Conservation (phyloP, 129 eudicot genomes). For the Chrysanthemum lavandulifolium region DNA sequence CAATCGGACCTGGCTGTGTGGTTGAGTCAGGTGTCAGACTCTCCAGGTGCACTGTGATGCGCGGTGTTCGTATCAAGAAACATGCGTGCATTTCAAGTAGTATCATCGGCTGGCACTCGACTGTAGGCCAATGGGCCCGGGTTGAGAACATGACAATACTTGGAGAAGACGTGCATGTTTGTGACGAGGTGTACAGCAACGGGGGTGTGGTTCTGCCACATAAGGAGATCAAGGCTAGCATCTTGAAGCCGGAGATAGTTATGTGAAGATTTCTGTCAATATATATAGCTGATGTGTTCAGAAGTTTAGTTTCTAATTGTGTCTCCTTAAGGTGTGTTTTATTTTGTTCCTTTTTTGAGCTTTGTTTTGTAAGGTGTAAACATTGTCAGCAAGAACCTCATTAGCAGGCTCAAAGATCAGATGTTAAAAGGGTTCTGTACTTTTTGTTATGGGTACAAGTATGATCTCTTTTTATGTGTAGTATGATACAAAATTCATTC, state of each 20-base stretch:
- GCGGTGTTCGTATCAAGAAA: slow-evolving; percentile 88
- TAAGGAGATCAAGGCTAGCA: slow-evolving; percentile 91
- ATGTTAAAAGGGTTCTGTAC: slow-evolving; percentile 24
- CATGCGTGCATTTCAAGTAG: slow-evolving; percentile 85
- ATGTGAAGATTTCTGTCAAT: slow-evolving; percentile 54
- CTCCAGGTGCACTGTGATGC: slow-evolving; percentile 90
- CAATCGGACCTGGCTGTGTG: slow-evolving; percentile 93
- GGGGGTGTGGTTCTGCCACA: slow-evolving; percentile 97
- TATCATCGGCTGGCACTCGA: slow-evolving; percentile 95
- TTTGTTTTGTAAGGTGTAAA: slow-evolving; percentile 33
- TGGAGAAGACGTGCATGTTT: slow-evolving; percentile 93
- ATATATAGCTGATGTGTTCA: slow-evolving; percentile 22
- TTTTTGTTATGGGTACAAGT: slow-evolving; percentile 23
- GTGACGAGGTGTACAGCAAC: slow-evolving; percentile 88
- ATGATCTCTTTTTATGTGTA: slow-evolving; percentile 22
- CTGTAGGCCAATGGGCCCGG: slow-evolving; percentile 96
- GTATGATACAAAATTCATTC: slow-evolving; percentile 24
- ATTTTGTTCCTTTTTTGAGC: neutral
- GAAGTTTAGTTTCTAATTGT: slow-evolving; percentile 23
- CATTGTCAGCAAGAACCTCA: slow-evolving; percentile 20
- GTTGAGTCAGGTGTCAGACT: slow-evolving; percentile 93
- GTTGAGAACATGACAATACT: slow-evolving; percentile 97
- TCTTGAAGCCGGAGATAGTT: slow-evolving; percentile 96
- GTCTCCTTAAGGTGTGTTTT: slow-evolving; percentile 15
- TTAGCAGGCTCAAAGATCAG: slow-evolving; percentile 23